Conservation (phyloP, 345 rosid species). For the Eucalyptus polyanthemos region DNA sequence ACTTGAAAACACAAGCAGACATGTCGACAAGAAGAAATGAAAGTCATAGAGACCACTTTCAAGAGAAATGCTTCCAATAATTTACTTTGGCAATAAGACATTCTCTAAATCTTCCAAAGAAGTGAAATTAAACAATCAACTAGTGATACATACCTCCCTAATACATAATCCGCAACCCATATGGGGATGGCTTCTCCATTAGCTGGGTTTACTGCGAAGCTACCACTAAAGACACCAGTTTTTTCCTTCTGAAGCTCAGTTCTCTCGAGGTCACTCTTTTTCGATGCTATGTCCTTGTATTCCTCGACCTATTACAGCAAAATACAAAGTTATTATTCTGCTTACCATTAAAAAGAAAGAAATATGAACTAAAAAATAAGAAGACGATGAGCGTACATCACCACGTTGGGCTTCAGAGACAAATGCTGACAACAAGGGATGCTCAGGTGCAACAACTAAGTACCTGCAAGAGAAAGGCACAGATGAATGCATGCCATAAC, state of each 20-base stretch:
- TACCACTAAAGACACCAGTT: conserved; percentile 79
- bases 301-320: conserved; percentile 55
- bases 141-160: conserved; percentile 41
- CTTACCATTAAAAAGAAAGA: not conserved
- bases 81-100: not conserved
- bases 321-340: not conserved
- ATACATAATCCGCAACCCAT: conserved; percentile 93
- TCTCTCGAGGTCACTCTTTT: conserved; percentile 92
- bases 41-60: not conserved
- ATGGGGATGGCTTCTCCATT: conserved; percentile 78
- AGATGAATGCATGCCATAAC: not conserved
- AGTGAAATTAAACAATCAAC: not conserved
- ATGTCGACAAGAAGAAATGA: not conserved
- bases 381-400: conserved; percentile 19
- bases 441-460: conserved; percentile 92
- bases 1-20: not conserved
- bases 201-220: conserved; percentile 75
- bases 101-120: not conserved
- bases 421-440: conserved; percentile 42
- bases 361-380: not conserved
- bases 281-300: conserved; percentile 61
- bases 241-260: conserved; percentile 96
- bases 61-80: not conserved
- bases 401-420: conserved; percentile 36
- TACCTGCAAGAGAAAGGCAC: conserved; percentile 33